Evolutionary conservation across 1,284 basidiomycete genomes (phyloP).

Genomic region (Bjerkandera adusta): DNA sequence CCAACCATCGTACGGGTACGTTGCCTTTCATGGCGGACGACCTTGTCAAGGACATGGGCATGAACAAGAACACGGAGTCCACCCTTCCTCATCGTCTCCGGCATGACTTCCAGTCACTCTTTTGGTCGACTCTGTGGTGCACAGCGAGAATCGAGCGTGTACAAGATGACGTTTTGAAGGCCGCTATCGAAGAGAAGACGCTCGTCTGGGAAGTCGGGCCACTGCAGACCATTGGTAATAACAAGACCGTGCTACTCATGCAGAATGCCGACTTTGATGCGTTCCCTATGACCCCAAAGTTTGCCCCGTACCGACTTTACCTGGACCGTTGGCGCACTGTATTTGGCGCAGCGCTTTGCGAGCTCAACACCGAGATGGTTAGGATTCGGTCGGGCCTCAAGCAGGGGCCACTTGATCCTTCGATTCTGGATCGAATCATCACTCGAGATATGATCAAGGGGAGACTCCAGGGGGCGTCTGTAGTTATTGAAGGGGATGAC

Average conservation of each 20-base stretch:
- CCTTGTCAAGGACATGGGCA: conserved; percentile 2
- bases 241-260: background rate
- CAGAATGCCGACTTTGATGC: too few species aligned
- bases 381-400: too few species aligned
- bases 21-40: conserved; percentile 17
- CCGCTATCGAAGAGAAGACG: background rate
- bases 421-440: too few species aligned
- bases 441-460: too few species aligned
- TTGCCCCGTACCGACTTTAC: too few species aligned
- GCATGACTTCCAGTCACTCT: conserved; percentile 6
- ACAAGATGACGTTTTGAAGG: background rate
- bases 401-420: too few species aligned
- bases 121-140: conserved; percentile 4
- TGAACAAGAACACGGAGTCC: background rate
- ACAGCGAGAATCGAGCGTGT: background rate
- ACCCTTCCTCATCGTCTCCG: conserved; percentile 3
- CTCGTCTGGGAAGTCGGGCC: background rate
- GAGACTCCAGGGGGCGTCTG: too few species aligned
- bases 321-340: too few species aligned
- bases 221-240: background rate
- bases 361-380: too few species aligned
- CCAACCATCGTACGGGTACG: conserved; percentile 13
- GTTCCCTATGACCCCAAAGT: too few species aligned
- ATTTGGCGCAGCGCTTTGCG: too few species aligned
- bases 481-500: too few species aligned